Base-by-base conservation (phyloP, 1,284 basidiomycete species). In the Ceratobasidium papillatum region DNA sequence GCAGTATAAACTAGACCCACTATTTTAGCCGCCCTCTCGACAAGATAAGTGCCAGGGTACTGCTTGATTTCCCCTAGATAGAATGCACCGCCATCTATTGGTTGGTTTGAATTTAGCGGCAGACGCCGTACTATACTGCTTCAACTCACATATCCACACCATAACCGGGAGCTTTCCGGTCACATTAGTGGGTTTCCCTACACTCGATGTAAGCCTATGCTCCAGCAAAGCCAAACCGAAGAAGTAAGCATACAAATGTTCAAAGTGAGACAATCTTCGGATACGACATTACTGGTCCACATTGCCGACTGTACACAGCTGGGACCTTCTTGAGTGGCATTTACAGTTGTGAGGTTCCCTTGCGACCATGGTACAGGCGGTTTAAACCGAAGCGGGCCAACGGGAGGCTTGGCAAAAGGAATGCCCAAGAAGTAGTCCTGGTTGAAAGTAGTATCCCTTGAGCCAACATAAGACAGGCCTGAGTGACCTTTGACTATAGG, bases 361-460 rank as follows among this genome's bases (percentile, higher is more conserved):
- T 11, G 30, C 2, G 66, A 71, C 64, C 54, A 65, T 9, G 72
- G 56, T 5, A 52, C 52, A 0, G 75, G 75, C 19, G 32, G 43
- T 25, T 58, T 54, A 52, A 66, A 76, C 11, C 75, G 71, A 30
- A 76, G 61, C 12, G 38, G 4, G 3, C 75, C 75, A 3, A 76
- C 32, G 3, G 75, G 75, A 17, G 75, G 73, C 52, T 66, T 12
- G 14, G 75, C 75, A 27, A 63, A 76, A 1, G 73, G 75, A 27
- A 76, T 74, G 38, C 75, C 75, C 19, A 76, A 73, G 38, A 76
- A 76, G 36, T 74, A 72, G 45, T 76, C 76, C 43, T 74, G 68
- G 34, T 36, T 36, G 49, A 51, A 49, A n/a, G 64, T 49, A 22
- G 64, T 30, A 25, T 68, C 51, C 9, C 56, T 64, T 43, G 52